Percentiles rank a stretch among this genome's conserved stretches.
These are phyloP conservation scores for Pistacia vera DNA, from an alignment of 345 rosid genomes.

Conservation along the genomic window DNA sequence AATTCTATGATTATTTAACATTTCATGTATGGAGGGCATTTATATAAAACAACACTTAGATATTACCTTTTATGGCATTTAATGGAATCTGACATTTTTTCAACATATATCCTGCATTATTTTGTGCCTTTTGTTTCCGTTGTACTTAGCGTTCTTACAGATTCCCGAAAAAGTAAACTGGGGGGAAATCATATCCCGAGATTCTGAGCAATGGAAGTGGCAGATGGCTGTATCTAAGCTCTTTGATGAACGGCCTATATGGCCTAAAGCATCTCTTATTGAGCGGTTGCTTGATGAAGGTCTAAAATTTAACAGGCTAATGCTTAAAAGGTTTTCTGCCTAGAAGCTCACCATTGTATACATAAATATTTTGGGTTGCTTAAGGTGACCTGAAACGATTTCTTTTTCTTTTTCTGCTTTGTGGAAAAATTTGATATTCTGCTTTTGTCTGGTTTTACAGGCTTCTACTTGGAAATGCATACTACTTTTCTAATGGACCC, in stretches of 20 bases:
- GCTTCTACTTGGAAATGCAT: constrained; percentile 79
- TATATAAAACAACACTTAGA: background rate
- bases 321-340: constrained; percentile 71
- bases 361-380: constrained; percentile 12
- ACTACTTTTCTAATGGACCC: constrained; percentile 92
- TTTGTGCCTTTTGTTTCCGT: constrained; percentile 26
- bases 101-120: background rate
- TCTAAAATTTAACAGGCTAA: constrained; percentile 55
- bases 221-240: constrained; percentile 73
- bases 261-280: constrained; percentile 77
- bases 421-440: constrained; percentile 2
- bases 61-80: background rate
- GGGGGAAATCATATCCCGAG: constrained; percentile 55
- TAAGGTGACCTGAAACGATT: background rate
- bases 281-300: constrained; percentile 71
- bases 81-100: background rate
- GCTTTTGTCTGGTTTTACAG: constrained; percentile 43
- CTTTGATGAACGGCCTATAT: constrained; percentile 86
- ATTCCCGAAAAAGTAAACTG: constrained; percentile 79
- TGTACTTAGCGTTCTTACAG: constrained; percentile 76
- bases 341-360: constrained; percentile 11
- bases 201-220: constrained; percentile 73
- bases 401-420: constrained; percentile 1
- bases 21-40: background rate
- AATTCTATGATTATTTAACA: background rate